Conservation (phyloP, 2,329 filamentous ascomycete genomes). For the Tolypocladium amazonense region DNA sequence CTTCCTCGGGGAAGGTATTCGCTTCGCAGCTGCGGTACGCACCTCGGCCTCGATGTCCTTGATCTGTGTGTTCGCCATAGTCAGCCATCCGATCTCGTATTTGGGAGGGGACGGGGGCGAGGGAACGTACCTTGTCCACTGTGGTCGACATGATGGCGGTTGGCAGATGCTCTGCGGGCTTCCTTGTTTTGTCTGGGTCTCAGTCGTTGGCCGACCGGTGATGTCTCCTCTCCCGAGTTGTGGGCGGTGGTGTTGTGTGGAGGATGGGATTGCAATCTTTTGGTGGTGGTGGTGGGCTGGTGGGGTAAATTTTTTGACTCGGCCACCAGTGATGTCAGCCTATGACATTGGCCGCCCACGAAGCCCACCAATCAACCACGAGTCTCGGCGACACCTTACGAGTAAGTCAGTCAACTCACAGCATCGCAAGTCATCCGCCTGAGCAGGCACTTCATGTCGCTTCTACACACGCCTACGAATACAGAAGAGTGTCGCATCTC, state of each 20-base stretch:
- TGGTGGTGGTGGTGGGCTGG: slow-evolving; percentile 14
- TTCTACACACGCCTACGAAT: too few species aligned
- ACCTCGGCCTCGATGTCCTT: slow-evolving; percentile 95
- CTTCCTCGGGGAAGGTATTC: neutral
- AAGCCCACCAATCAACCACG: neutral
- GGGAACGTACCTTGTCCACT: slow-evolving; percentile 71
- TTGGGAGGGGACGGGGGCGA: neutral
- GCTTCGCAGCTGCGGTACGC: slow-evolving; percentile 23
- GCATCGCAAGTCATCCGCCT: neutral
- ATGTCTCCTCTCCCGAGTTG: slow-evolving; percentile 1
- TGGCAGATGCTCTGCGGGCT: slow-evolving; percentile 1
- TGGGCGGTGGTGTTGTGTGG: slow-evolving; percentile 1
- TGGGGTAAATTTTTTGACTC: slow-evolving; percentile 29
- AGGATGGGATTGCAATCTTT: slow-evolving; percentile 1
- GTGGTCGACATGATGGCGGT: slow-evolving; percentile 77
- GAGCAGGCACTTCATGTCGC: neutral
- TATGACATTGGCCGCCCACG: neutral
- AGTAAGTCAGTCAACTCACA: neutral
- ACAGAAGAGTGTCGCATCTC: neutral
- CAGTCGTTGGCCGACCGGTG: neutral
- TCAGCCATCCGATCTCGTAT: neutral
- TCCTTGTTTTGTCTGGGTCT: neutral
- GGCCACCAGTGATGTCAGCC: slow-evolving; percentile 21
- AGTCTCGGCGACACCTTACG: neutral
- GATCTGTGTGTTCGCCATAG: slow-evolving; percentile 47